phyloP scores from a whole-genome alignment of 2,329 filamentous ascomycete genomes.

The Fusarium abutilonis region DNA sequence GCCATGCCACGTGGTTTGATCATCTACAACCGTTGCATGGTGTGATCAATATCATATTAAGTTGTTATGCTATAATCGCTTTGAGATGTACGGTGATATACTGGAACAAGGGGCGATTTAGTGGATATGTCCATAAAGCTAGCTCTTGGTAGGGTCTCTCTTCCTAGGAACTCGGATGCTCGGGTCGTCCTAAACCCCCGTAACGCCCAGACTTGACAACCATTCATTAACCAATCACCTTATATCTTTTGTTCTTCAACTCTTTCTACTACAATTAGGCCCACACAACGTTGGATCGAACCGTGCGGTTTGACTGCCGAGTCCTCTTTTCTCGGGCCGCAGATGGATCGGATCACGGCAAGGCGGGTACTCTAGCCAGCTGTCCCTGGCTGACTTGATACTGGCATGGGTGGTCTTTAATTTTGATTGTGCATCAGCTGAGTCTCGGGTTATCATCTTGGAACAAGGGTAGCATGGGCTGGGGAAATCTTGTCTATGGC shows the following conservation, averaged over 20 bases:
- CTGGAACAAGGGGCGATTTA: neutral
- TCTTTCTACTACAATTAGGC: neutral
- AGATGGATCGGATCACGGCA: slow-evolving; percentile 1
- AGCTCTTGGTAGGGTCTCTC: neutral
- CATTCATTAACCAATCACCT: slow-evolving; percentile 14
- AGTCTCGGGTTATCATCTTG: too few relatives aligned
- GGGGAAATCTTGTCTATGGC: too few relatives aligned
- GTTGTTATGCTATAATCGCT: too few relatives aligned
- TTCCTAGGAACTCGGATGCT: too few relatives aligned
- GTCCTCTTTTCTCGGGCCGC: slow-evolving; percentile 4
- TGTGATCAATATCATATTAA: too few relatives aligned
- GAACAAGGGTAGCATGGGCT: too few relatives aligned
- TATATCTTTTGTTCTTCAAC: accelerated
- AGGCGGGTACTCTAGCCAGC: neutral
- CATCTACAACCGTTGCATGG: too few relatives aligned
- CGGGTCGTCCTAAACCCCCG: neutral
- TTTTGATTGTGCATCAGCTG: too few relatives aligned
- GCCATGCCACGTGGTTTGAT: too few relatives aligned
- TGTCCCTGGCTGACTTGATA: neutral
- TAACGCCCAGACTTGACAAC: neutral
- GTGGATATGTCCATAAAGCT: too few relatives aligned
- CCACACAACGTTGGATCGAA: neutral
- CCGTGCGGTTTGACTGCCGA: neutral
- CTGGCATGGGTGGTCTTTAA: too few relatives aligned
- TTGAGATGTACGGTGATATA: neutral